Percentiles rank a stretch among this genome's conserved stretches.
Conservation (phyloP, 2,329 filamentous ascomycete species). For the Trichoderma harzianum region DNA sequence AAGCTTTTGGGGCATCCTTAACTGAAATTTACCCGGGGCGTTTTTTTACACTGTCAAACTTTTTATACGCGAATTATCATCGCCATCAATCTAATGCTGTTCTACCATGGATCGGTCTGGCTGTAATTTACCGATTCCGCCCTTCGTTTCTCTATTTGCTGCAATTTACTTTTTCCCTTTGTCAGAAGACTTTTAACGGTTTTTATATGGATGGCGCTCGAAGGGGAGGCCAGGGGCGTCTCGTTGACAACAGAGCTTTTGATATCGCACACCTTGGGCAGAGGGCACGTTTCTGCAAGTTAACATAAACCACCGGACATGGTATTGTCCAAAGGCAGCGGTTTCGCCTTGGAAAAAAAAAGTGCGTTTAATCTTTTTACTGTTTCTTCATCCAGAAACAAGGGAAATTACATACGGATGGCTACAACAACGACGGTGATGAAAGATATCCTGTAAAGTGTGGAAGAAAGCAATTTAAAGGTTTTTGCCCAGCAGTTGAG, state of each 20-base stretch:
- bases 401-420: constrained; percentile 20
- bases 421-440: constrained; percentile 7
- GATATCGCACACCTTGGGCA: constrained; percentile 30
- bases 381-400: constrained; percentile 41
- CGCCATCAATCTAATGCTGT: constrained; percentile 12
- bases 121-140: background rate
- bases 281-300: constrained; percentile 9
- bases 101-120: constrained; percentile 1
- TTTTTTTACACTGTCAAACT: constrained; percentile 2
- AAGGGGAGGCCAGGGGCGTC: constrained; percentile 27
- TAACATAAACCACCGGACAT: constrained; percentile 35
- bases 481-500: constrained; percentile 19
- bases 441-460: constrained; percentile 11
- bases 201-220: constrained; percentile 26
- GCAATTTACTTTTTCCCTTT: background rate
- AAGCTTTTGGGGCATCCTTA: constrained; percentile 66
- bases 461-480: constrained; percentile 26
- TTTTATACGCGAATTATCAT: background rate
- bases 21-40: constrained; percentile 34
- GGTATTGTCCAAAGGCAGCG: constrained; percentile 28
- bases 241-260: constrained; percentile 30
- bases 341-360: constrained; percentile 32
- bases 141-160: background rate
- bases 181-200: constrained; percentile 23
- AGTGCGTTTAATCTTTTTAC: constrained; percentile 26